A percentile compares a stretch with the other conserved stretches of the same genome.
phyloP scores from a whole-genome alignment of 139 green algal species.

The Chlorella sp. region DNA sequence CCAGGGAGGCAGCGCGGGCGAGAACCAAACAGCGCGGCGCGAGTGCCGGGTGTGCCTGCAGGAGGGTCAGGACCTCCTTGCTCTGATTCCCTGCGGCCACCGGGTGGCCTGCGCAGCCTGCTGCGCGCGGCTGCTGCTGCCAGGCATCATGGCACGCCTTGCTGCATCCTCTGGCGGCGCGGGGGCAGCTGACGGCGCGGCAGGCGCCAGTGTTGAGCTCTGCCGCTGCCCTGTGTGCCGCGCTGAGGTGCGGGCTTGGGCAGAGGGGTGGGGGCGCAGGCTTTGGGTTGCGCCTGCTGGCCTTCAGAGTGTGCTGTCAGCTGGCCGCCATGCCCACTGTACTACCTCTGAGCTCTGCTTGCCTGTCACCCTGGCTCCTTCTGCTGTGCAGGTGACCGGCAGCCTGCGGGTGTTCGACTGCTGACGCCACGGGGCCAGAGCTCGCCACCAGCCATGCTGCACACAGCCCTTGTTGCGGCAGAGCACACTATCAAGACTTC shows the following conservation, averaged over 20 bases:
- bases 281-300: no score
- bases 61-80: not conserved
- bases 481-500: no score
- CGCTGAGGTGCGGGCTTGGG: no score
- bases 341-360: no score
- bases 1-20: no score
- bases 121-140: not conserved
- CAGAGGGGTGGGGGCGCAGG: no score
- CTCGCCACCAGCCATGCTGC: no score
- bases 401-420: not conserved
- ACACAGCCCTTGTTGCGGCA: no score
- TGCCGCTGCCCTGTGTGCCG: conserved; percentile 1
- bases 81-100: conserved; percentile 7
- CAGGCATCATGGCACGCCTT: not conserved
- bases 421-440: not conserved
- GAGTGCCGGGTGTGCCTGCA: conserved; percentile 5
- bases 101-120: not conserved
- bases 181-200: not conserved
- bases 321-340: no score
- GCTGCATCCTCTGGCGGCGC: no score
- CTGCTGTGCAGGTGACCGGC: not conserved
- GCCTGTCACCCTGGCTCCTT: no score
- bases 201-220: not conserved
- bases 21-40: not conserved
- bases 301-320: no score